phyloP scores from a whole-genome alignment of 768 basidiomycete genomes.

The Podaxis mareebaensis region DNA sequence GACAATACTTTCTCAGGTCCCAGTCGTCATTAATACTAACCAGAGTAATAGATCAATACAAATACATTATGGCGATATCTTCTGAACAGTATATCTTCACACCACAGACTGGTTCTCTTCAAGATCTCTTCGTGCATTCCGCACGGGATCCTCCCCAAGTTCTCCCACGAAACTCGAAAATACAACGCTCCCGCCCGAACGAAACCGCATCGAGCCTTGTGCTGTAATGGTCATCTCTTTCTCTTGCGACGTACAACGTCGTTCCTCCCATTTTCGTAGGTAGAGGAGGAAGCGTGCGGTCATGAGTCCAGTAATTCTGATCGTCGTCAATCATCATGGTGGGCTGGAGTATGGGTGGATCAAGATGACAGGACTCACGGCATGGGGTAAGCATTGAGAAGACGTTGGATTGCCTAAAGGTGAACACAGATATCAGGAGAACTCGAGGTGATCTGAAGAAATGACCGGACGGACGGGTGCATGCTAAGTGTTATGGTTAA shows the following conservation, averaged over 20 bases:
- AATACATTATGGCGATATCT: no score
- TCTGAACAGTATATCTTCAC: neutral
- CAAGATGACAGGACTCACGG: neutral
- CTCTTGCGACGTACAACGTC: neutral
- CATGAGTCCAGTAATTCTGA: neutral
- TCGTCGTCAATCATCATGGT: neutral
- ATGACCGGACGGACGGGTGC: neutral
- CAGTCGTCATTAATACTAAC: no score
- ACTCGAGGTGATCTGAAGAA: neutral
- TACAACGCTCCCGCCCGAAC: neutral
- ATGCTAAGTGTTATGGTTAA: neutral
- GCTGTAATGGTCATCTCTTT: neutral
- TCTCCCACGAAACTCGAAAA: neutral
- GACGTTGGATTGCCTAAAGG: constrained; percentile 2
- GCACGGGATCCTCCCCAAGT: neutral
- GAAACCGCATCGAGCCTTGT: neutral
- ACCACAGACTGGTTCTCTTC: neutral
- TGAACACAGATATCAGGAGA: neutral
- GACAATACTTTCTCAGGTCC: no score
- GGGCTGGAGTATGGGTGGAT: neutral
- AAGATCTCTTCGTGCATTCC: neutral
- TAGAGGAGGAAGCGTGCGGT: constrained; percentile 5
- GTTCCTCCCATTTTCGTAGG: constrained; percentile 5
- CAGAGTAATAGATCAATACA: no score
- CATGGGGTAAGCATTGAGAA: constrained; percentile 10